Evolutionary conservation across 306 rosid species (phyloP), one percentile per base, ranked within the genome.

Genomic region (Dryas drummondii): DNA sequence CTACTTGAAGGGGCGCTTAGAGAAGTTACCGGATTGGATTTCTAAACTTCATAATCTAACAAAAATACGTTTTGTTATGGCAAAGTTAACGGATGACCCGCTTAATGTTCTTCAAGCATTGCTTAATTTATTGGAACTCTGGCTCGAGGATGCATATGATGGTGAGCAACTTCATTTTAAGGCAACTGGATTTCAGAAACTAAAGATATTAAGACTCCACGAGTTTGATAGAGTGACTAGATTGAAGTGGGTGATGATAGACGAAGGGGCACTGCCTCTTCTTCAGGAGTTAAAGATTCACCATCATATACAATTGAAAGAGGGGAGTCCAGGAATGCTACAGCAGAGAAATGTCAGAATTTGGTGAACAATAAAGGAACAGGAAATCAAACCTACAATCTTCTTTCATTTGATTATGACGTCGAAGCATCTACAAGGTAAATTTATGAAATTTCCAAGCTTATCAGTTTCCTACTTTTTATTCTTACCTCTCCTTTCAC

Each of bases 1-100:
- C 4, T 0, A 0, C 1, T 56, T 76, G 22, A 1, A 0, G 0
- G 80, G 80, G 22, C 22, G 26, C 14, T 40, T 46, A n/a, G 53
- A n/a, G 49, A 68, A 58, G 60, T 47, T 77, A n/a, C 81, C 76
- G 2, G 4, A 7, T 19, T 78, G 81, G 71, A 70, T 78, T 9
- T 19, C 81, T 0, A 22, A 70, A 26, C 71, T 62, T 22, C 11
- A 52, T 9, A 50, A 64, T 19, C 19, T 74, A 16, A 15, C n/a
- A 0, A 5, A 15, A 9, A 14, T 74, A 11, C 0, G 10, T 6
- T 73, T 5, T 6, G 0, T 3, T 16, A 13, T 10, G 37, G 62
- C 78, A 2, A 74, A 52, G 8, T 11, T 74, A 51, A 12, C 14
- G 40, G 42, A 49, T 32, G 66, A 40, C 48, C 63, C 51, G 4